Evolutionary conservation across 2,329 filamentous ascomycete species (phyloP), one percentile per base, ranked within the genome.

Genomic region (Cadophora sp.): DNA sequence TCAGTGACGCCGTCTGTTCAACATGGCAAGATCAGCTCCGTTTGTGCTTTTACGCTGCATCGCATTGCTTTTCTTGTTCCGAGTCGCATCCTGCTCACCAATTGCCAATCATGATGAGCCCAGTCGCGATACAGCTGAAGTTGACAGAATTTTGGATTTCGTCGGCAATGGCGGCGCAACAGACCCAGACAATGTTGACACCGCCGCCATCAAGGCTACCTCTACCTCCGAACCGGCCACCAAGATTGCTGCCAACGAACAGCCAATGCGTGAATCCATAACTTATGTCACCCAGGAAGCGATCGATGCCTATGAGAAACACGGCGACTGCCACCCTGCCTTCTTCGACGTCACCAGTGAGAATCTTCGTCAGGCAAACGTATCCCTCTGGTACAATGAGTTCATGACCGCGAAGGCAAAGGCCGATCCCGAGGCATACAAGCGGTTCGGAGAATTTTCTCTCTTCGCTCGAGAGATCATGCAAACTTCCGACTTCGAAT

Each of bases 391-490:
- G 63, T 59, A 50, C 40, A 58, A 59, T 24, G 37, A 60, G 1
- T 51, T 56, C 26, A 50, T 65, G 4, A n/a, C 26, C 19, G 27
- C 26, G 11, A 65, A 48, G 19, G 37, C 37, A n/a, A 48, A 27
- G 29, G 19, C 58, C 24, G 22, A 58, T 29, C 53, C 63, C 8
- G 53, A 65, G 7, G 53, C 55, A 16, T 59, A 65, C 53, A 8
- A 48, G 3, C 24, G n/a, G 9, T 59, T 65, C 5, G 53, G 63
- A 31, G 63, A 65, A 22, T 7, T 43, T 2, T 9, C 29, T 8
- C 55, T 50, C 43, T 65, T 59, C 43, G 63, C 50, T n/a, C 34
- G 51, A 34, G 34, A 64, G 34, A 46, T 64, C 31, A 56, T 64
- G 62, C 31, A 40, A 27, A 56, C 26, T 12, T 37, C 62, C 0